Evolutionary conservation across 2,329 filamentous ascomycete species (phyloP).

Genomic region (Ophiostoma montium): DNA sequence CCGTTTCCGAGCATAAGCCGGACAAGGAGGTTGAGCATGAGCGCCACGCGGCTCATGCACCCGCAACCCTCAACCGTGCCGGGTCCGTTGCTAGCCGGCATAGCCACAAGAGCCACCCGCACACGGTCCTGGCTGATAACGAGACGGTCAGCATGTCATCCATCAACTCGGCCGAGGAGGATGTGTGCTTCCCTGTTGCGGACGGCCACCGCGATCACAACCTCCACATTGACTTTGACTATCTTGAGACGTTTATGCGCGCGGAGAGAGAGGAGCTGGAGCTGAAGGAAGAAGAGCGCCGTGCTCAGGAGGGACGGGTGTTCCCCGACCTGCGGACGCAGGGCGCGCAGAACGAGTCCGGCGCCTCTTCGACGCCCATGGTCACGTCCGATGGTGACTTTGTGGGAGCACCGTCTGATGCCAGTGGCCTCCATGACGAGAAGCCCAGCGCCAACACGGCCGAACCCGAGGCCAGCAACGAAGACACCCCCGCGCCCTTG

Average conservation of each 20-base stretch:
- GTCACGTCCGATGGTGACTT: slow-evolving; percentile 43
- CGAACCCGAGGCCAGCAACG: slow-evolving; percentile 31
- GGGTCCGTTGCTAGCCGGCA: slow-evolving; percentile 48
- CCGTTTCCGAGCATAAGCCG: slow-evolving; percentile 32
- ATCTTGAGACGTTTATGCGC: slow-evolving; percentile 80
- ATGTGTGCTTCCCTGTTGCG: slow-evolving; percentile 77
- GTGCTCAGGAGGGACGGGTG: slow-evolving; percentile 31
- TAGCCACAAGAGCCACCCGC: slow-evolving; percentile 41
- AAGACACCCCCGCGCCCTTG: slow-evolving; percentile 3
- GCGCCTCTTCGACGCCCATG: slow-evolving; percentile 22
- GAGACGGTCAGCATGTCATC: slow-evolving; percentile 48
- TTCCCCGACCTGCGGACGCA: slow-evolving; percentile 48
- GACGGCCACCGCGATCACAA: slow-evolving; percentile 55
- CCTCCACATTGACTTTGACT: slow-evolving; percentile 81
- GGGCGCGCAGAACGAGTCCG: slow-evolving; percentile 15
- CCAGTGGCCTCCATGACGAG: slow-evolving; percentile 29
- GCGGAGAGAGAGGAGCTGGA: slow-evolving; percentile 35
- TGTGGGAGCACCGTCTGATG: slow-evolving; percentile 31
- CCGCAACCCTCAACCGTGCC: slow-evolving; percentile 44
- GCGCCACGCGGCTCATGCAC: slow-evolving; percentile 17
- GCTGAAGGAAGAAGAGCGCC: slow-evolving; percentile 37
- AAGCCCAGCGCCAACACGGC: slow-evolving; percentile 20
- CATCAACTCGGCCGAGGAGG: slow-evolving; percentile 64
- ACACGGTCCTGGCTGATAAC: slow-evolving; percentile 37
- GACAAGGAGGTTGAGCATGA: slow-evolving; percentile 26